Evolutionary conservation across 768 basidiomycete genomes (phyloP).

Genomic region (Tylopilus vinaceipallidus): DNA sequence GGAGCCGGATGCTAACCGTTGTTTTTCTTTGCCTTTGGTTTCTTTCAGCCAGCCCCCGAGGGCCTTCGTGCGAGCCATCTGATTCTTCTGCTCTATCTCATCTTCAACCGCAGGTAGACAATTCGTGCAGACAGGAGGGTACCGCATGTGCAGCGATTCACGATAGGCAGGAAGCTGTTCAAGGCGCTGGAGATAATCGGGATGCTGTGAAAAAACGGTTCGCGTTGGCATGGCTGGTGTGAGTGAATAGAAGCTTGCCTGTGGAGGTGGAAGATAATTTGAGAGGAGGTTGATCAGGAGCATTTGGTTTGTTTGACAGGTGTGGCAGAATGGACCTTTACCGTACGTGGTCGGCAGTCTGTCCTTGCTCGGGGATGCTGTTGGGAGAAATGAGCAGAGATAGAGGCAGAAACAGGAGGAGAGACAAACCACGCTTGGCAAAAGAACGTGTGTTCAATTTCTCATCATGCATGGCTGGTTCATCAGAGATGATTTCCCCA

Average conservation of each 20-base stretch:
- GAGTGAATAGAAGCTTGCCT: slow-evolving; percentile 43
- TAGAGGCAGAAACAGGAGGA: background rate
- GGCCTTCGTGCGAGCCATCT: slow-evolving; percentile 78
- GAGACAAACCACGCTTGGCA: slow-evolving; percentile 60
- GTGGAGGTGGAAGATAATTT: slow-evolving; percentile 81
- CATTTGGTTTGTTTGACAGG: slow-evolving; percentile 91
- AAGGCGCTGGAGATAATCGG: slow-evolving; percentile 64
- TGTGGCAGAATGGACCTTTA: slow-evolving; percentile 74
- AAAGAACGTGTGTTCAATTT: slow-evolving; percentile 68
- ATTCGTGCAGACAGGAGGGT: slow-evolving; percentile 79
- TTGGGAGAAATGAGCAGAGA: background rate
- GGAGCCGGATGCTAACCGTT: slow-evolving; percentile 45
- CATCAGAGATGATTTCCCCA: slow-evolving; percentile 80
- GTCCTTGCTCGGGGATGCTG: slow-evolving; percentile 70
- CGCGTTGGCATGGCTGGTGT: background rate
- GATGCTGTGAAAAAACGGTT: slow-evolving; percentile 49
- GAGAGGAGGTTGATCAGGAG: slow-evolving; percentile 83
- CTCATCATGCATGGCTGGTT: slow-evolving; percentile 87
- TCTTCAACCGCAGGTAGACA: slow-evolving; percentile 83
- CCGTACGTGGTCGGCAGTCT: slow-evolving; percentile 59
- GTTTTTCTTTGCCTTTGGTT: slow-evolving; percentile 63
- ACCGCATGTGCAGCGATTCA: slow-evolving; percentile 71
- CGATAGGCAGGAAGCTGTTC: slow-evolving; percentile 69
- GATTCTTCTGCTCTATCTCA: slow-evolving; percentile 72
- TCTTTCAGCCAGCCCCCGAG: slow-evolving; percentile 68